These are phyloP conservation scores for Solanum hybrid DNA, from an alignment of 305 asterid species.

Conservation along the genomic window DNA sequence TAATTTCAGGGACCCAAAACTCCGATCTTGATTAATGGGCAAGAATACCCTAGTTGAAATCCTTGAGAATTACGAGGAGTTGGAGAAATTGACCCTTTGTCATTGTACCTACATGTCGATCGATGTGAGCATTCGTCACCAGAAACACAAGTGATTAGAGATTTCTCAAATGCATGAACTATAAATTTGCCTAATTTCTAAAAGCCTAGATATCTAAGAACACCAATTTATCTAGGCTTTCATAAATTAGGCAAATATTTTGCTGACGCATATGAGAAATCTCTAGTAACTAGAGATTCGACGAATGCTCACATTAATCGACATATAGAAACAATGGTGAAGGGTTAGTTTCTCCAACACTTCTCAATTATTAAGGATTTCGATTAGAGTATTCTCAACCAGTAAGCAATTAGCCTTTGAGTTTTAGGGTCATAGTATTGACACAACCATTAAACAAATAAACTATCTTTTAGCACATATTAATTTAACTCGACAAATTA, in stretches of 20 bases:
- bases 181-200: background rate
- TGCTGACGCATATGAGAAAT: background rate
- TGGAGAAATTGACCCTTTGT: background rate
- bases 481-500: background rate
- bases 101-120: background rate
- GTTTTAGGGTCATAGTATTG: background rate
- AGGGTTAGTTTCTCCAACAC: background rate
- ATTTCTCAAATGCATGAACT: background rate
- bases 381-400: background rate
- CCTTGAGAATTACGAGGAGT: background rate
- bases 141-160: background rate
- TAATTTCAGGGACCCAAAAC: background rate
- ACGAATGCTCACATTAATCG: background rate
- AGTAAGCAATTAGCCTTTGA: background rate
- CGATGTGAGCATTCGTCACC: background rate
- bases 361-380: background rate
- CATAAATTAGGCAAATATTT: too few relatives aligned
- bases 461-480: background rate
- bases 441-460: background rate
- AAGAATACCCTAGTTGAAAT: background rate
- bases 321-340: background rate
- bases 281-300: background rate
- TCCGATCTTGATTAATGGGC: background rate
- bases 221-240: background rate
- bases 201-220: background rate